Conservation (phyloP, 345 rosid species). For the Hevea brasiliensis region DNA sequence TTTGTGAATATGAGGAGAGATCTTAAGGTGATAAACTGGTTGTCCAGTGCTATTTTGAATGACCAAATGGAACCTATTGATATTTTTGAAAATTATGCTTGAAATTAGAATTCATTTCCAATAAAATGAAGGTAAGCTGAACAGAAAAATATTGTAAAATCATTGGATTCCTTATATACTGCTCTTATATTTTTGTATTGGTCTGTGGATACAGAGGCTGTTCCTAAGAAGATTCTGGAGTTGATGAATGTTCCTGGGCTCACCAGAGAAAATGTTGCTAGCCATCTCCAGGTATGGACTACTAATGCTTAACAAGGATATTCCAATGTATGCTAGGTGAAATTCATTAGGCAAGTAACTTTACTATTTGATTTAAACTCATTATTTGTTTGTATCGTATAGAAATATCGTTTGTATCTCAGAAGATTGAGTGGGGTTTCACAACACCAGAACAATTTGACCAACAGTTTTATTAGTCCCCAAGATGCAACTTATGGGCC, state of each 20-base stretch:
- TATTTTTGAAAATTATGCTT: no score
- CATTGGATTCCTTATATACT: no score
- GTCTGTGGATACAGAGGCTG: constrained; percentile 34
- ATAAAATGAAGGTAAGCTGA: no score
- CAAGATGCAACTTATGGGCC: constrained; percentile 66
- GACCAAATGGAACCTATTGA: neutral
- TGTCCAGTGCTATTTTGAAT: no score
- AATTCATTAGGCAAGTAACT: neutral
- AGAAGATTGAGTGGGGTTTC: constrained; percentile 90
- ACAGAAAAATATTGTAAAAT: no score
- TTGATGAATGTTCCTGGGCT: constrained; percentile 40
- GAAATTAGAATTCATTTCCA: no score
- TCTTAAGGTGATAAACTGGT: no score
- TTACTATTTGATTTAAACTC: neutral
- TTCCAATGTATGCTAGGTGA: neutral
- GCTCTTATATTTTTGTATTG: constrained; percentile 9
- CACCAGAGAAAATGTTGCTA: constrained; percentile 40
- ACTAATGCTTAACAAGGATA: neutral
- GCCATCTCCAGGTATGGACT: constrained; percentile 39
- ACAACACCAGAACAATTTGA: constrained; percentile 54
- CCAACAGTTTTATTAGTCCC: constrained; percentile 54
- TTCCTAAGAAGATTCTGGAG: constrained; percentile 38
- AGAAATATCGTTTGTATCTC: constrained; percentile 95
- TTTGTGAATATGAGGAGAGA: no score
- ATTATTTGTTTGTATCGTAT: constrained; percentile 19